Conservation (phyloP, 441 rosid species). For the Corymbia calophylla region DNA sequence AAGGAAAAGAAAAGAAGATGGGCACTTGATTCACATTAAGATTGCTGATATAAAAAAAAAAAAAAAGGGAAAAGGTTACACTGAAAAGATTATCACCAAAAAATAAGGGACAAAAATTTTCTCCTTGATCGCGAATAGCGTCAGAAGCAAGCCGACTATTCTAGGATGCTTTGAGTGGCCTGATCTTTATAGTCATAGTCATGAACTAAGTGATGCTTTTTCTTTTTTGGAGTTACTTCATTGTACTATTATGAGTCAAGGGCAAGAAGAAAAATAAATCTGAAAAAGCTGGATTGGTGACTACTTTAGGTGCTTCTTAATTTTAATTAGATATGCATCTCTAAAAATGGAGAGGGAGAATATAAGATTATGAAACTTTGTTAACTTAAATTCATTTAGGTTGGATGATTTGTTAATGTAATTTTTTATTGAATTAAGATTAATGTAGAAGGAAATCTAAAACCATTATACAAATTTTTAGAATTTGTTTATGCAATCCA, state of each 20-base stretch:
- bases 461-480: accelerated
- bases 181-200: not conserved
- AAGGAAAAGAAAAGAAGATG: not conserved
- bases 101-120: no score
- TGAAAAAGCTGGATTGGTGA: accelerated
- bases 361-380: not conserved
- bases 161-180: not conserved
- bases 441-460: accelerated
- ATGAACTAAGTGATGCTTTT: not conserved
- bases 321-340: not conserved
- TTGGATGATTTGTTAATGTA: no score
- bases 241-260: no score
- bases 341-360: not conserved
- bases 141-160: not conserved
- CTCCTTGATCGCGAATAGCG: not conserved
- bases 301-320: not conserved
- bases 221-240: not conserved
- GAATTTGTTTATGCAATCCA: no score
- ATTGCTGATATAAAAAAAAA: not conserved
- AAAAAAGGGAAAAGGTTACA: no score
- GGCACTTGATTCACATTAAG: not conserved
- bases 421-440: no score
- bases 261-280: not conserved
- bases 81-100: not conserved
- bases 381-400: no score